Evolutionary conservation across 2,329 filamentous ascomycete species (phyloP).

Genomic region (Epicoccum nigrum): DNA sequence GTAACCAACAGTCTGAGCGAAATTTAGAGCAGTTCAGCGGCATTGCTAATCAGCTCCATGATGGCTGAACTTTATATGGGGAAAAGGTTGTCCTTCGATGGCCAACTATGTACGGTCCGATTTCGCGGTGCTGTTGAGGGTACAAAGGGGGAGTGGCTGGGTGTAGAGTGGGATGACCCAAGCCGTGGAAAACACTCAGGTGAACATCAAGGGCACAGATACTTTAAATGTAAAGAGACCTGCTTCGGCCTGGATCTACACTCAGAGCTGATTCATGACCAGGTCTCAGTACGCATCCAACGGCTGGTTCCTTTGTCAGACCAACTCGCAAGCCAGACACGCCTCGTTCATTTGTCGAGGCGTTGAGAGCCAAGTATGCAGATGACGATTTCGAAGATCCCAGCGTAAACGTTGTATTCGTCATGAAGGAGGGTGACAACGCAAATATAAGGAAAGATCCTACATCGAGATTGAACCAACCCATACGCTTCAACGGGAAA

Average conservation of each 20-base stretch:
- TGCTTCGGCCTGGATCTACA: too few species aligned
- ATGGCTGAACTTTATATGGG: slow-evolving; percentile 58
- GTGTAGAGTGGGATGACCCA: slow-evolving; percentile 95
- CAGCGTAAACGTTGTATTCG: slow-evolving; percentile 39
- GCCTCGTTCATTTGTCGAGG: slow-evolving; percentile 76
- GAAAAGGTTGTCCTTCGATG: slow-evolving; percentile 80
- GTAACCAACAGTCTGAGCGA: too few species aligned
- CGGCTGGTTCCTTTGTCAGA: slow-evolving; percentile 85
- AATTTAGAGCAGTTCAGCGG: not conserved
- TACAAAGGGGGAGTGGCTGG: slow-evolving; percentile 82
- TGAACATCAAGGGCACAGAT: slow-evolving; percentile 75
- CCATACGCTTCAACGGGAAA: slow-evolving; percentile 78
- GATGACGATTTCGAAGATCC: slow-evolving; percentile 56
- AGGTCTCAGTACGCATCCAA: slow-evolving; percentile 68
- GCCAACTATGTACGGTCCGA: slow-evolving; percentile 79
- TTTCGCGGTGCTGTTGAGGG: slow-evolving; percentile 79
- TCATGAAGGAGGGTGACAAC: slow-evolving; percentile 26
- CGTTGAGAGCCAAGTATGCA: slow-evolving; percentile 83
- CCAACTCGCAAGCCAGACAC: slow-evolving; percentile 73
- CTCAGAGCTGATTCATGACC: slow-evolving; percentile 41
- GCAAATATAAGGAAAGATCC: slow-evolving; percentile 23
- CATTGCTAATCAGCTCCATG: slow-evolving; percentile 29
- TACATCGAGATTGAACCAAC: slow-evolving; percentile 43
- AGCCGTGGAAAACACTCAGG: slow-evolving; percentile 89
- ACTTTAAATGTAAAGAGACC: slow-evolving; percentile 73